Percentiles rank a stretch among this genome's conserved stretches.
Evolutionary conservation across 768 basidiomycete genomes (phyloP).

Genomic region (Amanita pallidorosea): DNA sequence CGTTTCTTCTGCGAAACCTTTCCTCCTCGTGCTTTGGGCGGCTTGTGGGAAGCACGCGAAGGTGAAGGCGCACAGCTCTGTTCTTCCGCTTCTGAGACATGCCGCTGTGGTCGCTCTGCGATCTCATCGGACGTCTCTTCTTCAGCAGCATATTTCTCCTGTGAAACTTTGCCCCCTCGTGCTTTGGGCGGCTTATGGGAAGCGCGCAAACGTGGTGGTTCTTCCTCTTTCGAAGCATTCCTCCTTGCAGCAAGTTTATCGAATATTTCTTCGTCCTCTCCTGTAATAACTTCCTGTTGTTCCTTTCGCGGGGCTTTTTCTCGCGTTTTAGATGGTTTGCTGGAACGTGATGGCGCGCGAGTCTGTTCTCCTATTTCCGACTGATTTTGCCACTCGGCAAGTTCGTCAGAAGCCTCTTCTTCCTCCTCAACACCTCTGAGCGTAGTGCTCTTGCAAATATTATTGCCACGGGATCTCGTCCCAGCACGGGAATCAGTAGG

Average conservation of each 20-base stretch:
- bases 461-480: background rate
- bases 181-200: background rate
- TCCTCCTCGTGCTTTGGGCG: too few relatives aligned
- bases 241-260: background rate
- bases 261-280: background rate
- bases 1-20: too few relatives aligned
- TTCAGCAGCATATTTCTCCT: too few relatives aligned
- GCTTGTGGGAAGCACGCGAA: too few relatives aligned
- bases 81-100: too few relatives aligned
- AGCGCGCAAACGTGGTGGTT: background rate
- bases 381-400: background rate
- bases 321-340: background rate
- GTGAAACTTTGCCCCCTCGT: background rate
- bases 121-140: too few relatives aligned
- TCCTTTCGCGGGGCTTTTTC: conserved; percentile 3
- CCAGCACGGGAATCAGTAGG: conserved; percentile 8
- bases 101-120: too few relatives aligned
- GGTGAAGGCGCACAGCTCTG: too few relatives aligned
- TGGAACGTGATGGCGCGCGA: background rate
- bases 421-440: conserved; percentile 16
- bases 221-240: background rate
- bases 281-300: conserved; percentile 9
- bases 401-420: conserved; percentile 2
- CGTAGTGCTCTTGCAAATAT: background rate
- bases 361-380: conserved; percentile 6